A percentile compares a stretch with the other conserved stretches of the same genome.
Conservation (phyloP, 768 basidiomycete genomes). For the Strobilomyces dryophilus region DNA sequence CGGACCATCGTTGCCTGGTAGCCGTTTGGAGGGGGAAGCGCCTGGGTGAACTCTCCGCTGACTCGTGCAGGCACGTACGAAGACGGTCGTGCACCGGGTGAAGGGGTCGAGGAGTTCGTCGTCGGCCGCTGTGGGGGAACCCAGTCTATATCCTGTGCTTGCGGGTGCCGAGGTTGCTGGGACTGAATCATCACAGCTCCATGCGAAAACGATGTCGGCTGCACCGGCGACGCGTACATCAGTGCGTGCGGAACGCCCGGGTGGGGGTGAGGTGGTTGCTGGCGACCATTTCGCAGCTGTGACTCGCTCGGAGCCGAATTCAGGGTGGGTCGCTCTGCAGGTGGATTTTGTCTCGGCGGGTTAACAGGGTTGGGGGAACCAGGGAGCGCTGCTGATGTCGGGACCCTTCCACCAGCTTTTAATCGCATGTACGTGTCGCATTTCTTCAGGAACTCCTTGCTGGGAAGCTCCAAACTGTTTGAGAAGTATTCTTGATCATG, state of each 20-base stretch:
- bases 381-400: conserved; percentile 29
- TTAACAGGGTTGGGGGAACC: conserved; percentile 24
- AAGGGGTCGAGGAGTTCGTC: conserved; percentile 30
- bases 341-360: conserved; percentile 28
- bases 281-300: conserved; percentile 36
- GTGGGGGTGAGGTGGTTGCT: conserved; percentile 39
- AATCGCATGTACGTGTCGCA: conserved; percentile 86
- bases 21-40: conserved; percentile 37
- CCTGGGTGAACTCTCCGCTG: conserved; percentile 41
- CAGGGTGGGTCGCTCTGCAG: conserved; percentile 45
- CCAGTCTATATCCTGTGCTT: conserved; percentile 44
- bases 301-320: conserved; percentile 37
- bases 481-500: conserved; percentile 91
- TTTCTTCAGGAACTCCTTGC: conserved; percentile 95
- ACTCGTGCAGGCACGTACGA: conserved; percentile 47
- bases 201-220: conserved; percentile 45
- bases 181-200: conserved; percentile 41
- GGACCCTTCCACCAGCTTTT: conserved; percentile 54
- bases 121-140: conserved; percentile 36
- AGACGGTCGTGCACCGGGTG: conserved; percentile 43
- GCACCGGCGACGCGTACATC: conserved; percentile 42
- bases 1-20: conserved; percentile 44
- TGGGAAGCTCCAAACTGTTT: conserved; percentile 82
- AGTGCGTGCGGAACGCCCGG: conserved; percentile 39
- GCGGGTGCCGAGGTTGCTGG: conserved; percentile 37